phyloP scores from a whole-genome alignment of 2,329 filamentous ascomycete genomes.

The Verticillium klebahnii region DNA sequence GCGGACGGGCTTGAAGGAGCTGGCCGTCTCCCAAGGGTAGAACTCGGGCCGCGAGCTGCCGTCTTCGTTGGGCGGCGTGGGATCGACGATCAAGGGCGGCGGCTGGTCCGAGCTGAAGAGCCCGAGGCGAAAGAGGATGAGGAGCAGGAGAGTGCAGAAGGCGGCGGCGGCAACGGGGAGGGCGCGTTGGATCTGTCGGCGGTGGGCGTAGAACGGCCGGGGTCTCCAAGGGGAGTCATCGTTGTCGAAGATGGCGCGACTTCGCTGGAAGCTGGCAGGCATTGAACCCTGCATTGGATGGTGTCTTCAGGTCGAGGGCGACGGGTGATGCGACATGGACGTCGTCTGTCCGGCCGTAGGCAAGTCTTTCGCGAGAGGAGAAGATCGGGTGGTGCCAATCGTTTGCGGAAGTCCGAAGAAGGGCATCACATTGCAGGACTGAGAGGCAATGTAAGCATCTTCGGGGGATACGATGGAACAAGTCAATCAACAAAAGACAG shows the following conservation, averaged over 20 bases:
- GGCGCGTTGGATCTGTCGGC: slow-evolving; percentile 1
- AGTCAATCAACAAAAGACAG: neutral
- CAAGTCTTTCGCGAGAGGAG: neutral
- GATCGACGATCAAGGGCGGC: neutral
- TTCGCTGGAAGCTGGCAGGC: neutral
- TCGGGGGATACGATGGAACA: neutral
- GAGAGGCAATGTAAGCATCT: neutral
- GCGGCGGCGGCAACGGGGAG: neutral
- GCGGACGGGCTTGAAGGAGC: slow-evolving; percentile 20
- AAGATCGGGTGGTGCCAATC: neutral
- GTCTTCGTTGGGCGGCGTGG: slow-evolving; percentile 3
- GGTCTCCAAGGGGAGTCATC: neutral
- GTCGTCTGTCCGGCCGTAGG: neutral
- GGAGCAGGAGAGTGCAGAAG: neutral
- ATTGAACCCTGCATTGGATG: slow-evolving; percentile 2
- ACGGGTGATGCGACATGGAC: neutral
- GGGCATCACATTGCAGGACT: neutral
- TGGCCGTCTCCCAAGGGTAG: slow-evolving; percentile 19
- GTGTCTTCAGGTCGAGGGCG: neutral
- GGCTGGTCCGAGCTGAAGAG: neutral
- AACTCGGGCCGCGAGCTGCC: slow-evolving; percentile 6
- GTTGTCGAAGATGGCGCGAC: slow-evolving; percentile 3
- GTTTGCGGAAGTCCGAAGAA: neutral
- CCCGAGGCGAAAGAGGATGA: neutral
- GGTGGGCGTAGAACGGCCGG: neutral